Percentiles rank a stretch among this genome's conserved stretches.
Evolutionary conservation across 2,329 filamentous ascomycete species (phyloP).

Genomic region (Onygenales sp.): DNA sequence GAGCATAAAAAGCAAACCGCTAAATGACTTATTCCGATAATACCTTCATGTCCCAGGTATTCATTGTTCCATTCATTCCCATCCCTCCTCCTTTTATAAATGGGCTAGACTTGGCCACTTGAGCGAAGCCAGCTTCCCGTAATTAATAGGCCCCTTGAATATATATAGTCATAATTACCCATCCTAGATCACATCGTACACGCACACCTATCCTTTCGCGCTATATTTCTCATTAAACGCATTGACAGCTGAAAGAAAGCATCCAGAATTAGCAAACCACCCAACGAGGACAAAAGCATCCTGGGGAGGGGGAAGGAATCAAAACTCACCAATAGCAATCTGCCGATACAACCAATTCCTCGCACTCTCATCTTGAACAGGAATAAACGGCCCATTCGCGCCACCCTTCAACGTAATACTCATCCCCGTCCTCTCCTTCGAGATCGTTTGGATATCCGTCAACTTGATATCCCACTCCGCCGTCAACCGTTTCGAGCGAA

Average conservation of each 20-base stretch:
- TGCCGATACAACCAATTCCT: slow-evolving; percentile 59
- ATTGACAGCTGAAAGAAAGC: slow-evolving; percentile 43
- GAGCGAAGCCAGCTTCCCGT: too few relatives aligned
- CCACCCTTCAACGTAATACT: slow-evolving; percentile 81
- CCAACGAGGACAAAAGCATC: not conserved
- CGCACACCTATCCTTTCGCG: slow-evolving; percentile 41
- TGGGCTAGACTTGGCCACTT: too few relatives aligned
- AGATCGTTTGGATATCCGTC: slow-evolving; percentile 93
- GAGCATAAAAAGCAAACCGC: too few relatives aligned
- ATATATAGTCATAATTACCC: too few relatives aligned
- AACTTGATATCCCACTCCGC: slow-evolving; percentile 95
- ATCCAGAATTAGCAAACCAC: not conserved
- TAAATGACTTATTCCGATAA: too few relatives aligned
- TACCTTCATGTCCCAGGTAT: too few relatives aligned
- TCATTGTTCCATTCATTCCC: too few relatives aligned
- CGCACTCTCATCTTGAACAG: slow-evolving; percentile 75
- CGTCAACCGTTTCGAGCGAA: slow-evolving; percentile 73
- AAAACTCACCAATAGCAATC: slow-evolving; percentile 47
- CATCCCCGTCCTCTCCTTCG: slow-evolving; percentile 90
- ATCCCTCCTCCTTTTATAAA: too few relatives aligned
- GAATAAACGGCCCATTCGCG: slow-evolving; percentile 88
- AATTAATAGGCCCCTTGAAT: too few relatives aligned
- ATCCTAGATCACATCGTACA: too few relatives aligned
- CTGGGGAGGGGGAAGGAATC: not conserved
- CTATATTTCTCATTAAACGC: slow-evolving; percentile 60